These are phyloP conservation scores for Plasmodium gonderi DNA, from an alignment of 169 alveolate species.

Conservation along the genomic window DNA sequence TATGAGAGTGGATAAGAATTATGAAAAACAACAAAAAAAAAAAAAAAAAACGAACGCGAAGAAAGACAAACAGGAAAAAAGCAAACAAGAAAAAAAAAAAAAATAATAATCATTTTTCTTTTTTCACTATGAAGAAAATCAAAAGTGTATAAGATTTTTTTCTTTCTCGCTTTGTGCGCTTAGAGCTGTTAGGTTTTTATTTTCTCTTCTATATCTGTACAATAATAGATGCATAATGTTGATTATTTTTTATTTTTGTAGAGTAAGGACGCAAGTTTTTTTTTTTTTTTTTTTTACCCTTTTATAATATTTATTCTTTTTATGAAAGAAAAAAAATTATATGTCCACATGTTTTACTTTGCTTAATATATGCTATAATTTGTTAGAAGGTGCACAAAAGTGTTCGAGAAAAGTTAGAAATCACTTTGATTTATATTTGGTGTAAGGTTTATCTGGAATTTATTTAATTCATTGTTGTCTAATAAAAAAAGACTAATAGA, in stretches of 20 bases:
- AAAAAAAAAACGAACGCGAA: not conserved
- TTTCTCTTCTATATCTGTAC: not conserved
- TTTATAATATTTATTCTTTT: not conserved
- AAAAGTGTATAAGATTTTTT: not conserved
- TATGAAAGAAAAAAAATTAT: not conserved
- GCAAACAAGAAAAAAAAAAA: not conserved
- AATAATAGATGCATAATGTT: not conserved
- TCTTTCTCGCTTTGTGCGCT: not conserved
- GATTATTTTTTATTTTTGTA: not conserved
- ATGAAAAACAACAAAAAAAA: not conserved
- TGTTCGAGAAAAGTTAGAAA: not conserved
- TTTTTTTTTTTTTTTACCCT: not conserved
- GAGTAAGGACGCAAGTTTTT: not conserved
- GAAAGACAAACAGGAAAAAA: too few species aligned
- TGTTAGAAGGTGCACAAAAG: not conserved
- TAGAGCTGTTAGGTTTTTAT: too few species aligned
- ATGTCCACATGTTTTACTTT: not conserved
- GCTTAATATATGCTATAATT: not conserved
- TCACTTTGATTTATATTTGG: not conserved
- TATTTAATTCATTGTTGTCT: not conserved
- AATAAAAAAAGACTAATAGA: not conserved
- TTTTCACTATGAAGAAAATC: not conserved
- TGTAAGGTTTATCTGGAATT: too few species aligned
- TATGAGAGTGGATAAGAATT: not conserved
- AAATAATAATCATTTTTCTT: not conserved